A percentile compares a stretch with the other conserved stretches of the same genome.
phyloP scores from a whole-genome alignment of 73 alveolate species.

The Paramecium octaurelia region DNA sequence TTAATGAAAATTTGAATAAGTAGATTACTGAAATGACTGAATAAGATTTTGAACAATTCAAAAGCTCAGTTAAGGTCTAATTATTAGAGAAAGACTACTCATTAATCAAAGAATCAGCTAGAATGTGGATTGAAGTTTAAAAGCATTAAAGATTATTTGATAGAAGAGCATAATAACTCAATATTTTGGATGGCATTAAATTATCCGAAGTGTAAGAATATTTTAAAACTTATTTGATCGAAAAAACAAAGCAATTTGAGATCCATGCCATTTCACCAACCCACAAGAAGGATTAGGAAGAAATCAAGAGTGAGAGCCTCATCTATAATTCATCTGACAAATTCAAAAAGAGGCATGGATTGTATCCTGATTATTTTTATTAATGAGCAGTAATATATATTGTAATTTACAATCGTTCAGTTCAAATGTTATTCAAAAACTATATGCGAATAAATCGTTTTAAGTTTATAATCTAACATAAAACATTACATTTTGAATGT shows the following conservation, averaged over 20 bases:
- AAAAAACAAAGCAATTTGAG: not conserved
- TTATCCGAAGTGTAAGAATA: not conserved
- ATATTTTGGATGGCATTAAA: not conserved
- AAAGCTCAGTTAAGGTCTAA: conserved; percentile 16
- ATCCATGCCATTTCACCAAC: conserved; percentile 42
- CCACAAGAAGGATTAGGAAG: not conserved
- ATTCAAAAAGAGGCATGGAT: not conserved
- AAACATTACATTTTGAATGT: no score
- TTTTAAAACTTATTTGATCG: not conserved
- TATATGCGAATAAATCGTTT: not conserved
- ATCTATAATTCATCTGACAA: not conserved
- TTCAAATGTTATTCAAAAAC: not conserved
- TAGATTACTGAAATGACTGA: not conserved
- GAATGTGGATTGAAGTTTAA: conserved; percentile 51
- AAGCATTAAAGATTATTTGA: conserved; percentile 49
- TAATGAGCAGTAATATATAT: not conserved
- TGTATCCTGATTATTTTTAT: conserved; percentile 47
- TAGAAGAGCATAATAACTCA: conserved; percentile 16
- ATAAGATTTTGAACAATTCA: conserved; percentile 38
- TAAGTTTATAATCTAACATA: no score
- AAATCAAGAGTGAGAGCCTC: not conserved
- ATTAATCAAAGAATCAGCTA: conserved; percentile 39
- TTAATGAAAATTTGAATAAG: conserved; percentile 1
- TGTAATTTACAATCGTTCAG: not conserved
- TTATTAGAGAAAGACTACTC: conserved; percentile 29